These are phyloP conservation scores for Liquidambar formosana DNA, from an alignment of 164 flowering plant species.

Conservation along the genomic window DNA sequence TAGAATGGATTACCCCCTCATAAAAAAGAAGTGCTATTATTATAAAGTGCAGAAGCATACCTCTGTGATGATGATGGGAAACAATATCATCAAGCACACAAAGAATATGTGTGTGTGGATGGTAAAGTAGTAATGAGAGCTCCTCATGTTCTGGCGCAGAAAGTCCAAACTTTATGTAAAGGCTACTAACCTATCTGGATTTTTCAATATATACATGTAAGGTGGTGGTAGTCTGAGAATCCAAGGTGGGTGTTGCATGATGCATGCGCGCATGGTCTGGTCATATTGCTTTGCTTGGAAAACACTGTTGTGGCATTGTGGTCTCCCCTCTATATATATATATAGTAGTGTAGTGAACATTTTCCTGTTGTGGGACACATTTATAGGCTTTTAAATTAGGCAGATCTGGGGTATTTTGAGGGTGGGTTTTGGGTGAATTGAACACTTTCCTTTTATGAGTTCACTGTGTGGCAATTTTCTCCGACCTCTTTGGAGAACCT, in stretches of 20 bases:
- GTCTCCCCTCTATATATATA: too few species aligned
- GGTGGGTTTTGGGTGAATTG: too few species aligned
- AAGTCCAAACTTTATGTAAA: conserved; percentile 10
- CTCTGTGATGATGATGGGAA: conserved; percentile 11
- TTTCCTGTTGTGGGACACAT: too few species aligned
- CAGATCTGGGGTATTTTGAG: too few species aligned
- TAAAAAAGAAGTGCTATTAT: background rate
- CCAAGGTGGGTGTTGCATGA: background rate
- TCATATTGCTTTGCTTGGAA: background rate
- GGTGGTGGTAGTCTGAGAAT: background rate
- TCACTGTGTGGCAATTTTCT: too few species aligned
- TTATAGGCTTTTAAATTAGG: too few species aligned
- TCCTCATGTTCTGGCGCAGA: conserved; percentile 14
- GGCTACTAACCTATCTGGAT: background rate
- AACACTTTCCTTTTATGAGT: too few species aligned
- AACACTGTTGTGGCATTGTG: too few species aligned
- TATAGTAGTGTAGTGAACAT: too few species aligned
- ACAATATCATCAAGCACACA: background rate
- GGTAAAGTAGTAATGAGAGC: conserved; percentile 11
- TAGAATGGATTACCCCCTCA: background rate
- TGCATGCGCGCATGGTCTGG: background rate
- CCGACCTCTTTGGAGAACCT: too few species aligned
- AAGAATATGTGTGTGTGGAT: background rate
- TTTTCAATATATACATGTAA: background rate
- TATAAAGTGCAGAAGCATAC: conserved; percentile 6